These are phyloP conservation scores for Hexamita inflata DNA, from an alignment of 208 protist species.

Conservation along the genomic window DNA sequence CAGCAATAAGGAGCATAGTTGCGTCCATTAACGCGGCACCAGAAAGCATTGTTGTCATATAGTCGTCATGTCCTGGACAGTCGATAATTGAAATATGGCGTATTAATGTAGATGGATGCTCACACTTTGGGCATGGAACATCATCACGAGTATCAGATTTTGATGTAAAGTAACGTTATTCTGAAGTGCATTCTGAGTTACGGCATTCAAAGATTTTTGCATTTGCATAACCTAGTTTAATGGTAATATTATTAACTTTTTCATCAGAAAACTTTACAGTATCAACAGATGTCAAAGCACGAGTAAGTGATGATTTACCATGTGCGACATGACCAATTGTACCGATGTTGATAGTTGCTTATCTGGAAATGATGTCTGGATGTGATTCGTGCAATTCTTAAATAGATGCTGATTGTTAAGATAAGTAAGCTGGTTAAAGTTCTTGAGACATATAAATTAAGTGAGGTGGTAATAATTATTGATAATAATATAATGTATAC, in stretches of 20 bases:
- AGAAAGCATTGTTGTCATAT: conserved; percentile 99
- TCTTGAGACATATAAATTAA: too few relatives aligned
- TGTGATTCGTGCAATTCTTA: conserved; percentile 5
- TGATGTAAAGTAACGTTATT: conserved; percentile 38
- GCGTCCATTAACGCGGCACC: conserved; percentile 99
- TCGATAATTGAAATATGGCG: conserved; percentile 51
- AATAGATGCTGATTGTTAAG: neutral
- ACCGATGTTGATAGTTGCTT: conserved; percentile 98
- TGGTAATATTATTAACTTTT: conserved; percentile 37
- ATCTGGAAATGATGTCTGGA: conserved; percentile 43
- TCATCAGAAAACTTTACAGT: conserved; percentile 27
- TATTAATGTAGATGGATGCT: conserved; percentile 24
- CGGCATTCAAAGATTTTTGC: conserved; percentile 49
- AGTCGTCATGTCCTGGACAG: conserved; percentile 85
- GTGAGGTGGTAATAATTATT: too few relatives aligned
- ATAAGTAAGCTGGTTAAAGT: neutral
- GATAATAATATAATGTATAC: too few relatives aligned
- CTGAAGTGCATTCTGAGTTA: conserved; percentile 38
- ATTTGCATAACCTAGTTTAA: conserved; percentile 55
- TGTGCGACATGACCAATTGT: conserved; percentile 99
- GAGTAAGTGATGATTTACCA: conserved; percentile 98
- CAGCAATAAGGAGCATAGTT: conserved; percentile 93
- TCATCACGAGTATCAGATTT: conserved; percentile 16
- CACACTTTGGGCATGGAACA: conserved; percentile 12
- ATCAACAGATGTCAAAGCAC: conserved; percentile 87